phyloP scores from a whole-genome alignment of 2,329 filamentous ascomycete genomes.

The Didymosphaeria variabile region DNA sequence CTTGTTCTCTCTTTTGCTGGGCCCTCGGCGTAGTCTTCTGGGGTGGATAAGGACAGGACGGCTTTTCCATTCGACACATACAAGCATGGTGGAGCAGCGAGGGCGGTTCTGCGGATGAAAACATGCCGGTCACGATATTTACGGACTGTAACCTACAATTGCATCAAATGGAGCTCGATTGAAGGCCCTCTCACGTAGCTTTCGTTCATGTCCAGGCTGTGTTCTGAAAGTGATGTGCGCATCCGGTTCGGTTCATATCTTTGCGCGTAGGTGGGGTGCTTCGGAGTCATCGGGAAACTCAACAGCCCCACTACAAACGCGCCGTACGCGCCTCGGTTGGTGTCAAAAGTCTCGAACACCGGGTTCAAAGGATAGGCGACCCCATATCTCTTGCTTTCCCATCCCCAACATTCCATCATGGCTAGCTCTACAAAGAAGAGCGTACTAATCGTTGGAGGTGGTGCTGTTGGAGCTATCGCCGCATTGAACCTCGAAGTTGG shows the following conservation, averaged over 20 bases:
- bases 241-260: background rate
- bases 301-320: slow-evolving; percentile 19
- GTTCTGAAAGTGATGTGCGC: background rate
- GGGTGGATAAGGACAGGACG: slow-evolving; percentile 45
- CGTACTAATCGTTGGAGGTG: slow-evolving; percentile 64
- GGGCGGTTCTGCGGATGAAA: slow-evolving; percentile 43
- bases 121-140: slow-evolving; percentile 46
- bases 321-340: slow-evolving; percentile 8
- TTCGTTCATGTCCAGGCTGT: background rate
- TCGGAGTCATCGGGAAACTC: background rate
- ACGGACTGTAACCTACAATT: slow-evolving; percentile 52
- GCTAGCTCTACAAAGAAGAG: slow-evolving; percentile 41
- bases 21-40: slow-evolving; percentile 50
- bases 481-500: slow-evolving; percentile 64
- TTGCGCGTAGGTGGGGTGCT: background rate
- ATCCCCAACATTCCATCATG: slow-evolving; percentile 28
- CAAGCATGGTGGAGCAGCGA: slow-evolving; percentile 40
- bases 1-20: slow-evolving; percentile 51
- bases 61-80: slow-evolving; percentile 46
- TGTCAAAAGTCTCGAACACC: too few species aligned
- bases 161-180: slow-evolving; percentile 53
- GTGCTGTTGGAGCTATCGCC: slow-evolving; percentile 66
- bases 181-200: slow-evolving; percentile 30
- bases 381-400: background rate
- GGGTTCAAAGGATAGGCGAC: slow-evolving; percentile 9